phyloP scores from a whole-genome alignment of 768 basidiomycete species.

The Pholiota molesta region DNA sequence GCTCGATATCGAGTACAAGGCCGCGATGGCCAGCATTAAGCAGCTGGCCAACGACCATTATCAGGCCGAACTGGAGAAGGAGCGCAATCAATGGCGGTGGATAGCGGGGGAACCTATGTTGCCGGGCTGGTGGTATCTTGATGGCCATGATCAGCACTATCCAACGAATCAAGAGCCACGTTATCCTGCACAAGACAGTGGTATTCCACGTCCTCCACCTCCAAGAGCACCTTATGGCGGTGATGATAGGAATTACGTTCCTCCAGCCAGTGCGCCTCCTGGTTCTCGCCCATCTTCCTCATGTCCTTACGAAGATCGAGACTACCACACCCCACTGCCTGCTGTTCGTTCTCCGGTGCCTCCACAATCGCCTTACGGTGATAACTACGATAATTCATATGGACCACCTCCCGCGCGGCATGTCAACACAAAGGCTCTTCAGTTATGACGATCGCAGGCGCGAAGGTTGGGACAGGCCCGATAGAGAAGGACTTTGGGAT shows the following conservation, averaged over 20 bases:
- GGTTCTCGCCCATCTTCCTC: slow-evolving; percentile 13
- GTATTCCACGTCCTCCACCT: slow-evolving; percentile 3
- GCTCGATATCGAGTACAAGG: slow-evolving; percentile 40
- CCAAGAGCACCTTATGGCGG: slow-evolving; percentile 1
- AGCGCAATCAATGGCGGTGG: slow-evolving; percentile 55
- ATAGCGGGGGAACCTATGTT: slow-evolving; percentile 37
- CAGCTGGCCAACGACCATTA: slow-evolving; percentile 50
- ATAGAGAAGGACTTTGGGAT: neutral
- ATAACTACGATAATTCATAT: slow-evolving; percentile 7
- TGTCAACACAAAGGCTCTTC: neutral
- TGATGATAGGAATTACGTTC: slow-evolving; percentile 8
- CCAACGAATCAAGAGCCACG: slow-evolving; percentile 11
- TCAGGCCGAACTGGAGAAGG: slow-evolving; percentile 43
- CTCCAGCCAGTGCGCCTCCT: neutral
- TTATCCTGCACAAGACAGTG: slow-evolving; percentile 5
- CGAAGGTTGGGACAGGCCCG: neutral
- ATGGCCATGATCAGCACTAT: slow-evolving; percentile 15
- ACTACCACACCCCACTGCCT: slow-evolving; percentile 13
- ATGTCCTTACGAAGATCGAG: slow-evolving; percentile 19
- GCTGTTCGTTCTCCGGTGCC: slow-evolving; percentile 9
- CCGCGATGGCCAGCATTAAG: slow-evolving; percentile 47
- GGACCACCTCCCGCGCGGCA: neutral
- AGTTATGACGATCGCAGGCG: neutral
- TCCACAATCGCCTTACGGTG: slow-evolving; percentile 9
- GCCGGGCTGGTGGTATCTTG: slow-evolving; percentile 32